phyloP scores from a whole-genome alignment of 192 early-diverging fungal genomes.

The Geranomyces variabilis region DNA sequence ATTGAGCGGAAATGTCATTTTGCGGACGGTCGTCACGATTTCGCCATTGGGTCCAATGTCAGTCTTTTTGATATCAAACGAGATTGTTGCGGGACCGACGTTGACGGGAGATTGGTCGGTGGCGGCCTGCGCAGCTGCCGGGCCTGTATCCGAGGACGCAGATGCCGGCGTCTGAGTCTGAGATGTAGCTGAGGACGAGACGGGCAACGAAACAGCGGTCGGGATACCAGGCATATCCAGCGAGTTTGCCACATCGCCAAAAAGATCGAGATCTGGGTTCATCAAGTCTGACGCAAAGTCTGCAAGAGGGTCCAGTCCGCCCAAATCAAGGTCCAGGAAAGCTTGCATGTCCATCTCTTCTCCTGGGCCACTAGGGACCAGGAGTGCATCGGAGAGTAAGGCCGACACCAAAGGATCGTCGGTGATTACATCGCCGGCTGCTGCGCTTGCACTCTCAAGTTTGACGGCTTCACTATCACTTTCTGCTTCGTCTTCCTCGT shows the following conservation, averaged over 20 bases:
- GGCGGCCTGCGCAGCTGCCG: background rate
- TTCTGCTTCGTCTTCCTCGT: background rate
- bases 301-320: background rate
- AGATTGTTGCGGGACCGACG: constrained; percentile 33
- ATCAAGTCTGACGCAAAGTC: background rate
- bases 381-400: background rate
- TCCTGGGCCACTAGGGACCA: background rate
- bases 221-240: constrained; percentile 5
- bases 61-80: constrained; percentile 52
- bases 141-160: too few species aligned
- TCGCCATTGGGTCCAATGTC: constrained; percentile 52
- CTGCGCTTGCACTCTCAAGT: background rate
- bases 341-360: constrained; percentile 1
- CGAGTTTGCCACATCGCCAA: constrained; percentile 7
- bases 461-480: background rate
- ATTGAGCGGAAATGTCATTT: constrained; percentile 26
- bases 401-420: constrained; percentile 10
- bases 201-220: background rate
- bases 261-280: constrained; percentile 20
- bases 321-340: constrained; percentile 12
- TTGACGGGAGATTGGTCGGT: background rate
- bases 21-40: constrained; percentile 49
- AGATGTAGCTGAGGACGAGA: background rate
- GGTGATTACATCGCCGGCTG: background rate
- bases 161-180: background rate